Conservation (phyloP, 371 early-diverging fungal genomes). For the Syncephalastrum sp. region DNA sequence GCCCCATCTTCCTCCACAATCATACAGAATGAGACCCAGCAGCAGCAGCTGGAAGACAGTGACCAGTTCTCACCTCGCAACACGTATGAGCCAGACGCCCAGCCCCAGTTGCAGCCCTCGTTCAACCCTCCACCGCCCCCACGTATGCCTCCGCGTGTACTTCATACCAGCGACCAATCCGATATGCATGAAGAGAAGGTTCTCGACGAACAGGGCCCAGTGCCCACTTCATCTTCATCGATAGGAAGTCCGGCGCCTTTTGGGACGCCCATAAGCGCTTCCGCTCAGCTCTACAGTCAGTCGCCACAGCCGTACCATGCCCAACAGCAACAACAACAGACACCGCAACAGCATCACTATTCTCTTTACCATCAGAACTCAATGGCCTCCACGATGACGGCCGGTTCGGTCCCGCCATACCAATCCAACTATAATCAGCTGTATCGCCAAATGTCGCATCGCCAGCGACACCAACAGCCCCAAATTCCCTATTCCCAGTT, state of each 20-base stretch:
- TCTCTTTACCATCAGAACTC: constrained; percentile 10
- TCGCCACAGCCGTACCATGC: constrained; percentile 7
- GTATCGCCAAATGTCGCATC: constrained; percentile 38
- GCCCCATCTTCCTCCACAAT: too few species aligned
- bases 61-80: constrained; percentile 18
- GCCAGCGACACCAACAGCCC: constrained; percentile 23
- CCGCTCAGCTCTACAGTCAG: constrained; percentile 4
- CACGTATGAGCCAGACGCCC: constrained; percentile 12
- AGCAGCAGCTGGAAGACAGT: neutral
- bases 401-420: constrained; percentile 11
- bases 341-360: constrained; percentile 3
- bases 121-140: constrained; percentile 11
- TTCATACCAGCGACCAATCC: neutral
- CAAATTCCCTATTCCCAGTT: constrained; percentile 44
- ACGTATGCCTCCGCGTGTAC: constrained; percentile 16
- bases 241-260: constrained; percentile 4
- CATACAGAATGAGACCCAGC: neutral
- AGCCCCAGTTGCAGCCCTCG: neutral
- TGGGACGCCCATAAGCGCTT: constrained; percentile 3
- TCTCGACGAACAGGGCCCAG: neutral
- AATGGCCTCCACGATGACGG: constrained; percentile 11
- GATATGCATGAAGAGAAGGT: constrained; percentile 5
- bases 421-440: constrained; percentile 37
- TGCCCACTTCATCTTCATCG: too few species aligned
- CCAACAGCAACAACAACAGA: neutral